Evolutionary conservation across 352 stramenopile species (phyloP), one percentile per base, ranked within the genome.

Genomic region (Globisporangium barbulae): DNA sequence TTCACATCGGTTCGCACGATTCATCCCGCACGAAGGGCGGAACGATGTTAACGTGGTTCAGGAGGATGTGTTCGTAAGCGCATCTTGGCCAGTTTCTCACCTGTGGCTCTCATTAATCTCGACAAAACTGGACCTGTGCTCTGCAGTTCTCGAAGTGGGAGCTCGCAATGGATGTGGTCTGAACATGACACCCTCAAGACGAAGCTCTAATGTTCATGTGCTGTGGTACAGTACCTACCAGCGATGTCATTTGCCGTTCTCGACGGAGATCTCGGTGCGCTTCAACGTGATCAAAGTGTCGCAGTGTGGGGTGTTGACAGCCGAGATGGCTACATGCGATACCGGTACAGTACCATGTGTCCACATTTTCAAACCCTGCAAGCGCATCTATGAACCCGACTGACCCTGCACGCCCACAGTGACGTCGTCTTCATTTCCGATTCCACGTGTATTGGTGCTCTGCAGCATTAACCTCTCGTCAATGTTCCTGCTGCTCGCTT

Each of bases 391-490:
- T 22, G 42, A 48, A 42, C 0, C 37, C 17, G 10, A 39, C 35
- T 42, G 37, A 42, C 37, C 37, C 25, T 28, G 25, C 2, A 28
- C 25, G 25, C 25, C 28, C 7, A 50, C n/a, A 19, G 44, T 17
- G n/a, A 50, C 13, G 48, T 22, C 13, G 2, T 37, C 28, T 56
- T 37, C 28, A 41, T 31, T 42, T 57, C 42, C 33, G 50, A 57
- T 57, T 42, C 50, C 50, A 57, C 50, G 50, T 57, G 50, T 42
- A 57, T 57, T 57, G 50, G 33, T 56, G 30, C 28, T 56, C 50
- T 41, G 28, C 50, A 25, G 50, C 50, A 57, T 42, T 37, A 57
- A 57, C 50, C 50, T 57, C 28, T 22, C 19, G 9, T 42, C 50
- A 42, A 25, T 30, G 21, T 57, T 57, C 28, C 8, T 15, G 8